Percentiles rank a stretch among this genome's conserved stretches.
Conservation (phyloP, 441 rosid species). For the Metrosideros polymorpha region DNA sequence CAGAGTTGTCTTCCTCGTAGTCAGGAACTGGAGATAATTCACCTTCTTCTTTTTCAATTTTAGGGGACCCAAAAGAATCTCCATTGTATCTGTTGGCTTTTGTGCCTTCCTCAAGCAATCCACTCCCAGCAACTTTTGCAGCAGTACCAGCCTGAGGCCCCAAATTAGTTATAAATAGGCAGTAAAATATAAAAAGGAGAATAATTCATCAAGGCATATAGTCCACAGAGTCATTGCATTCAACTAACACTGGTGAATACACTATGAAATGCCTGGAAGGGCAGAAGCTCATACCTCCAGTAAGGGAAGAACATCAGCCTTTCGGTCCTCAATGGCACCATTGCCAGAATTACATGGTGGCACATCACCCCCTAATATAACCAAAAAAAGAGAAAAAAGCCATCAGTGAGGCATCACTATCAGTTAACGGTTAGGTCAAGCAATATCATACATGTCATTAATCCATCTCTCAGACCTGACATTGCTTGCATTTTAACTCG, state of each 20-base stretch:
- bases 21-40: constrained; percentile 8
- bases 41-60: constrained; percentile 10
- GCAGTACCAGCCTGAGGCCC: constrained; percentile 27
- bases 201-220: background rate
- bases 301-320: constrained; percentile 33
- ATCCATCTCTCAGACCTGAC: background rate
- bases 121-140: constrained; percentile 18
- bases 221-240: background rate
- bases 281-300: constrained; percentile 40
- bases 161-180: constrained; percentile 1
- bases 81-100: constrained; percentile 35
- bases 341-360: constrained; percentile 41
- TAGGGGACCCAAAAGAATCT: background rate
- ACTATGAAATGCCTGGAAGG: background rate
- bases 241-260: background rate
- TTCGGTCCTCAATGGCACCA: constrained; percentile 34
- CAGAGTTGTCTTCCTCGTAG: background rate
- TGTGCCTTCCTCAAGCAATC: background rate
- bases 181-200: background rate
- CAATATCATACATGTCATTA: background rate
- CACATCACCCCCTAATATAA: constrained; percentile 37
- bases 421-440: background rate
- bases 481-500: background rate
- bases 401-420: background rate
- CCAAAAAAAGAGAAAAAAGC: background rate